Conservation (phyloP, 306 rosid species). For the Heteromeles arbutifolia region DNA sequence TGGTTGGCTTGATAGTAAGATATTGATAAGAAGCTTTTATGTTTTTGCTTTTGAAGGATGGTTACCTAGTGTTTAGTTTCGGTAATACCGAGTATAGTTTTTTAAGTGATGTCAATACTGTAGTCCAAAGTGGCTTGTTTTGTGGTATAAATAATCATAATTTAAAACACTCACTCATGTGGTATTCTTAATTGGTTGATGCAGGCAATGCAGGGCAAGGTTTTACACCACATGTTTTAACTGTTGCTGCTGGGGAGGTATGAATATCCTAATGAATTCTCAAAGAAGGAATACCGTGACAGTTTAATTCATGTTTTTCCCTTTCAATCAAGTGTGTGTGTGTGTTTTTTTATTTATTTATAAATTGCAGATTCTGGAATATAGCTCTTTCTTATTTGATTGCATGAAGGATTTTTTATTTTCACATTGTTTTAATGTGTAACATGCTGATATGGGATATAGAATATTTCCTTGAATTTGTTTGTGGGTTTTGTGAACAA, state of each 20-base stretch:
- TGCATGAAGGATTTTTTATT: background rate
- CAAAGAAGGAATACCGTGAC: background rate
- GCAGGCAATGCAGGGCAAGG: conserved; percentile 88
- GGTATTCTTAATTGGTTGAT: conserved; percentile 25
- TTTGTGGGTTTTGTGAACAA: background rate
- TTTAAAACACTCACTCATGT: conserved; percentile 19
- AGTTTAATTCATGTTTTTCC: background rate
- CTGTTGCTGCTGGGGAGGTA: conserved; percentile 90
- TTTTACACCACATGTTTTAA: conserved; percentile 70
- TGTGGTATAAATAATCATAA: background rate
- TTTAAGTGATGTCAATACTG: background rate
- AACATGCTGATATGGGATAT: background rate
- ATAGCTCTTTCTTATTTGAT: background rate
- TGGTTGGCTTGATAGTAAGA: background rate
- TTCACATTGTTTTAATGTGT: background rate
- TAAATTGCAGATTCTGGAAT: background rate
- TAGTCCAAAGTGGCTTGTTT: conserved; percentile 3
- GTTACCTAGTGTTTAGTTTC: background rate
- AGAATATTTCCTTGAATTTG: background rate
- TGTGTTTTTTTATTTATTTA: background rate
- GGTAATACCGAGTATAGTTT: background rate
- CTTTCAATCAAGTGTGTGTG: background rate
- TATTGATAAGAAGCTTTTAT: background rate
- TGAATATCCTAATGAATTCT: conserved; percentile 13
- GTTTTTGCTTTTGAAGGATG: background rate